Percentiles rank a stretch among this genome's conserved stretches.
phyloP scores from a whole-genome alignment of 2,329 filamentous ascomycete genomes.

The Clarireedia homoeocarpa region DNA sequence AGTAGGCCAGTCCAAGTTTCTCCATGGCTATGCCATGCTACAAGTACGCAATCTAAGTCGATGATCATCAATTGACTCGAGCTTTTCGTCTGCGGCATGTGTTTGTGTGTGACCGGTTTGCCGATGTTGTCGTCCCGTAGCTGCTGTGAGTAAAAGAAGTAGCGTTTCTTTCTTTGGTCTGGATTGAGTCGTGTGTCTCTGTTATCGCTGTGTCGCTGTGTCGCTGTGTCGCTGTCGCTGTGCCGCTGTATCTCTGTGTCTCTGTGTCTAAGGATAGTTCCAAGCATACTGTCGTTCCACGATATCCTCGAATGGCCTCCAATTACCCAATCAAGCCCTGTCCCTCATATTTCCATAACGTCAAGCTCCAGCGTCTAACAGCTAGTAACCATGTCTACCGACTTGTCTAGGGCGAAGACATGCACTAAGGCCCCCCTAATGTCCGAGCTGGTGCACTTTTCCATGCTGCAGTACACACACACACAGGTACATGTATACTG shows the following conservation, averaged over 20 bases:
- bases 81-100: too few relatives aligned
- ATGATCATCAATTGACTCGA: background rate
- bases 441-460: background rate
- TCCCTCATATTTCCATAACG: background rate
- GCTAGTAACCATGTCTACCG: background rate
- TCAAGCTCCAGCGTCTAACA: background rate
- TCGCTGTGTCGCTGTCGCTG: too few relatives aligned
- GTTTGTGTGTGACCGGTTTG: too few relatives aligned
- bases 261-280: too few relatives aligned
- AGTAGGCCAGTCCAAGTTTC: background rate
- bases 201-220: too few relatives aligned
- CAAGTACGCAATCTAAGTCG: background rate
- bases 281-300: too few relatives aligned
- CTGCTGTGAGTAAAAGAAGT: too few relatives aligned
- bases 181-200: too few relatives aligned
- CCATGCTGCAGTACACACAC: background rate
- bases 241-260: too few relatives aligned
- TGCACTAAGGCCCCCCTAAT: background rate
- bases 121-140: too few relatives aligned
- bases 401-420: background rate
- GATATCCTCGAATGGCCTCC: background rate
- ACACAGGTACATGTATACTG: too few relatives aligned
- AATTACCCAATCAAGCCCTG: background rate
- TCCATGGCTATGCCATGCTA: background rate
- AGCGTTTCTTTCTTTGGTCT: too few relatives aligned